Percentiles rank a stretch among this genome's conserved stretches.
Evolutionary conservation across 768 basidiomycete genomes (phyloP).

Genomic region (Phaffia tasmanica): DNA sequence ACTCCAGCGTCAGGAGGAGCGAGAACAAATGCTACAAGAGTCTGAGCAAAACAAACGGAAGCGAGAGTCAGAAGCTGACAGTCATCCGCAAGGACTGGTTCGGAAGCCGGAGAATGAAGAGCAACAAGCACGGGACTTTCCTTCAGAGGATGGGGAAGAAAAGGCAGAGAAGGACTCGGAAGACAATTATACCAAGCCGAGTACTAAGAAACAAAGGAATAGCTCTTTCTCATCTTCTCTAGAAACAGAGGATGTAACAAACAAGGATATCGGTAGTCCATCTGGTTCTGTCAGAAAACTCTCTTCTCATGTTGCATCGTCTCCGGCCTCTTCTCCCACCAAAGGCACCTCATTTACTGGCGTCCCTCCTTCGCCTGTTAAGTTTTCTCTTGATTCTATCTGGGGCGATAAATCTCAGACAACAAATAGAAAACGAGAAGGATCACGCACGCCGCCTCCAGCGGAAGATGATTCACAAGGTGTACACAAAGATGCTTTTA

Average conservation of each 20-base stretch:
- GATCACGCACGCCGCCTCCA: too few species aligned
- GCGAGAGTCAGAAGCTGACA: conserved; percentile 12
- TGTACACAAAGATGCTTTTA: conserved; percentile 17
- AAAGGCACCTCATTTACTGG: neutral
- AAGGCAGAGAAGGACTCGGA: neutral
- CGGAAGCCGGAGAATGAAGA: conserved; percentile 6
- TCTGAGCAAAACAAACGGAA: conserved; percentile 10
- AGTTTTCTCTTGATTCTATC: conserved; percentile 7
- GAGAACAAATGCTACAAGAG: conserved; percentile 11
- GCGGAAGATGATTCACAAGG: neutral
- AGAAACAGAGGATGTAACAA: neutral
- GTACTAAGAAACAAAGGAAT: neutral
- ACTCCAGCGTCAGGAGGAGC: conserved; percentile 16
- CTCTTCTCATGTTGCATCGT: too few species aligned
- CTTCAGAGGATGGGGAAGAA: neutral
- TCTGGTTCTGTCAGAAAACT: too few species aligned
- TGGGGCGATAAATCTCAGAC: neutral
- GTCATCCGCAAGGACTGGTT: neutral
- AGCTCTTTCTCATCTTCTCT: neutral
- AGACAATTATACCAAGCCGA: neutral
- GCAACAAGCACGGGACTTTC: neutral
- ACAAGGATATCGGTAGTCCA: neutral
- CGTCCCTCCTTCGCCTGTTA: neutral
- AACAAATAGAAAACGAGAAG: too few species aligned
- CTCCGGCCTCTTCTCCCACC: neutral